These are phyloP conservation scores for Schizosaccharomyces osmophilus DNA, from an alignment of 805 yeast species.

Conservation along the genomic window DNA sequence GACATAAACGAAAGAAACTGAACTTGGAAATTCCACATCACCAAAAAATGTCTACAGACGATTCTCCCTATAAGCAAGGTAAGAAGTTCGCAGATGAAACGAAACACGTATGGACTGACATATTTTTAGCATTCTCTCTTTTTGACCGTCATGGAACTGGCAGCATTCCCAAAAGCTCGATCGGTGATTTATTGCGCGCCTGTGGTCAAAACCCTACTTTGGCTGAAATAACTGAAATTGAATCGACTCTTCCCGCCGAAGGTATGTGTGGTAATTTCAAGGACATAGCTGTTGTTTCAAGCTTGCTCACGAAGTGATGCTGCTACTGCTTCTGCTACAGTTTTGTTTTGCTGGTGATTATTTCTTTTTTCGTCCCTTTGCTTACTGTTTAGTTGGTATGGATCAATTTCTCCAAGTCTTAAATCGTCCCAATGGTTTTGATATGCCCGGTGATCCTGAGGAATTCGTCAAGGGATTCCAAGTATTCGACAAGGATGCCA, in stretches of 20 bases:
- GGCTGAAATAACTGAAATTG: conserved; percentile 50
- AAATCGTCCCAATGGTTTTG: conserved; percentile 71
- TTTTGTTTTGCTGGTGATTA: conserved; percentile 47
- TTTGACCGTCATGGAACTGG: conserved; percentile 95
- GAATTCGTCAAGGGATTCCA: conserved; percentile 92
- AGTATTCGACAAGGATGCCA: conserved; percentile 84
- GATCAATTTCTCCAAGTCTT: conserved; percentile 32
- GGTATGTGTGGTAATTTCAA: conserved; percentile 6
- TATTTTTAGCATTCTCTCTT: conserved; percentile 51
- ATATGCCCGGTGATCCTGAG: conserved; percentile 66
- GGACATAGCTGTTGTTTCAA: neutral
- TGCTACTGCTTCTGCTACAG: neutral
- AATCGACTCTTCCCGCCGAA: conserved; percentile 17
- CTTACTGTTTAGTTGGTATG: neutral
- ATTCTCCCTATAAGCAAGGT: conserved; percentile 9
- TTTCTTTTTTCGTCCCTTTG: neutral
- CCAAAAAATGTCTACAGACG: neutral
- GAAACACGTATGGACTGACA: neutral
- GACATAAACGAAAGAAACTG: neutral
- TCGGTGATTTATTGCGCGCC: conserved; percentile 86
- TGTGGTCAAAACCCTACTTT: conserved; percentile 96
- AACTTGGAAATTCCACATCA: too few relatives aligned
- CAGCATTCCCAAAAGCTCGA: conserved; percentile 51
- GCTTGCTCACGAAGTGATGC: conserved; percentile 9
- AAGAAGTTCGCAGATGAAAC: conserved; percentile 25